phyloP scores from a whole-genome alignment of 495 filamentous ascomycete species.

The Aspergillus hancockii region DNA sequence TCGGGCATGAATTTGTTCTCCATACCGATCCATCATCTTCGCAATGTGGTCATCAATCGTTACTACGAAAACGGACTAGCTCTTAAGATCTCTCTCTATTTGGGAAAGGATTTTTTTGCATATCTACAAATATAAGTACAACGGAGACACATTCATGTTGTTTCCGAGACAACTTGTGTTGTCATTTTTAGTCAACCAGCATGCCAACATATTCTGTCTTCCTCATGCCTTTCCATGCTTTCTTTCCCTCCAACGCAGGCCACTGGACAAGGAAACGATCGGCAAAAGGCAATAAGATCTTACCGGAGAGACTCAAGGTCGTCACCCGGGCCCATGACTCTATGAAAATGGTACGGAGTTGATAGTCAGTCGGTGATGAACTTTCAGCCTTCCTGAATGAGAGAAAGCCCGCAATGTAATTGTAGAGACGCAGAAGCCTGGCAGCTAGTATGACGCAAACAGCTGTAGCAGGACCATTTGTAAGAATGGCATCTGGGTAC shows the following conservation, averaged over 20 bases:
- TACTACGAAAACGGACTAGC: no score
- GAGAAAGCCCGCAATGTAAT: constrained; percentile 16
- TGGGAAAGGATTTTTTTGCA: neutral
- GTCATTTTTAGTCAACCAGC: constrained; percentile 41
- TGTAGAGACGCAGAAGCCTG: constrained; percentile 63
- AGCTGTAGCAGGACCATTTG: constrained; percentile 86
- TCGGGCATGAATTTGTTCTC: no score
- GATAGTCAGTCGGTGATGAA: constrained; percentile 28
- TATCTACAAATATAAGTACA: neutral
- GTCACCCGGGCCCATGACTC: constrained; percentile 89
- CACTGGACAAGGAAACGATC: constrained; percentile 79
- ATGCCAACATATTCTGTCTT: constrained; percentile 46
- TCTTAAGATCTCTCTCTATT: neutral
- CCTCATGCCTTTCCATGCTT: constrained; percentile 44
- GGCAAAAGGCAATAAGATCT: constrained; percentile 63
- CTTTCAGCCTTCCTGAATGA: neutral
- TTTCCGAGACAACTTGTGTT: neutral
- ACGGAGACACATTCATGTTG: neutral
- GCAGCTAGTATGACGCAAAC: constrained; percentile 75
- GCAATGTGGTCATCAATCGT: neutral
- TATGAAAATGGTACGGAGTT: constrained; percentile 75
- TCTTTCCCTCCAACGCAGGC: constrained; percentile 53
- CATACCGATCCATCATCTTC: no score
- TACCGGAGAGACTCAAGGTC: constrained; percentile 78
- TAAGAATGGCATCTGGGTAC: constrained; percentile 73